A percentile compares a stretch with the other conserved stretches of the same genome.
phyloP scores from a whole-genome alignment of 768 basidiomycete species.

The Crucibulum laeve region DNA sequence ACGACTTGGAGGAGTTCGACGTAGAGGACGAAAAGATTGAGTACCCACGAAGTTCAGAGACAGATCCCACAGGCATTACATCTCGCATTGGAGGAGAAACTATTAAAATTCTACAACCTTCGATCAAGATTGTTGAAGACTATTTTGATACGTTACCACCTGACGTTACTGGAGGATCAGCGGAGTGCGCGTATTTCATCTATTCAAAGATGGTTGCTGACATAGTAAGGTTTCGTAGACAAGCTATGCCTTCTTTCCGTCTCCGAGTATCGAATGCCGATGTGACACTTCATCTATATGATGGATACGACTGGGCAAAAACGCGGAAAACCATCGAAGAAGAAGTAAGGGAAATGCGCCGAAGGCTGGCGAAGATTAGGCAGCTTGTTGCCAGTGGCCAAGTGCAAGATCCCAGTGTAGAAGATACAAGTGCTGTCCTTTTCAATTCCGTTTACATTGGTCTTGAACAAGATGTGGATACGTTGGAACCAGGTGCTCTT shows the following conservation, averaged over 20 bases:
- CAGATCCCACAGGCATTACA: conserved; percentile 36
- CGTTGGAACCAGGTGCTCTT: conserved; percentile 69
- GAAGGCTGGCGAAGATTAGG: conserved; percentile 80
- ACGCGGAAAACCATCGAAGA: conserved; percentile 88
- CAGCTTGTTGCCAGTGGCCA: conserved; percentile 93
- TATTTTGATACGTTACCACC: conserved; percentile 67
- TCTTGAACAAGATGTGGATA: conserved; percentile 71
- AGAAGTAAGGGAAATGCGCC: conserved; percentile 83
- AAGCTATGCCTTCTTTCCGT: conserved; percentile 43
- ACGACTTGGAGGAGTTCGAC: conserved; percentile 69
- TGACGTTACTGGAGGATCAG: conserved; percentile 39
- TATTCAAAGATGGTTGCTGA: not conserved
- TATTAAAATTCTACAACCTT: conserved; percentile 65
- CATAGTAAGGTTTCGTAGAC: conserved; percentile 19
- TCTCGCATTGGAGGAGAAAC: conserved; percentile 81
- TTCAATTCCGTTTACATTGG: conserved; percentile 97
- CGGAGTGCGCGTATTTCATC: conserved; percentile 35
- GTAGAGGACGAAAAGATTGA: conserved; percentile 25
- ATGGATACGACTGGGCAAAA: conserved; percentile 90
- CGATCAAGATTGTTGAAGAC: conserved; percentile 67
- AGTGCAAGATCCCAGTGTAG: conserved; percentile 69
- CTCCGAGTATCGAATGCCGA: conserved; percentile 59
- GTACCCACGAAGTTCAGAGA: conserved; percentile 15
- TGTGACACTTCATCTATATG: conserved; percentile 72
- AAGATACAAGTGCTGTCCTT: conserved; percentile 69